Percentiles rank a stretch among this genome's conserved stretches.
These are phyloP conservation scores for Podospora anserina DNA, from an alignment of 495 filamentous ascomycete genomes.

Conservation along the genomic window DNA sequence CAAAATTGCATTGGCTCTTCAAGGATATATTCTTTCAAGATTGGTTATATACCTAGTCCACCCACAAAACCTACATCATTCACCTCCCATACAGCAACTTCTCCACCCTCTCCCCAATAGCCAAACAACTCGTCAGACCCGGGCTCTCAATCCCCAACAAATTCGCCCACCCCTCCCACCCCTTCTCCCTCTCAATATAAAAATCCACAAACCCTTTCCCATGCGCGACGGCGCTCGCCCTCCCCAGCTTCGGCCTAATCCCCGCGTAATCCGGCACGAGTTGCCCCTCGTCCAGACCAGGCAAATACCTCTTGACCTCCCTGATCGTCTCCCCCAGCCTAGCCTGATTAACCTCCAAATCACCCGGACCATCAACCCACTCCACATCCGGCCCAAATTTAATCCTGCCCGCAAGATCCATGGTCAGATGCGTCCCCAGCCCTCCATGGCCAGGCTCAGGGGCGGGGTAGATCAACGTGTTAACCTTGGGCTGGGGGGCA, in stretches of 20 bases:
- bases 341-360: conserved; percentile 47
- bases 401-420: conserved; percentile 81
- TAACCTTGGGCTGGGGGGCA: conserved; percentile 56
- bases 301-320: conserved; percentile 78
- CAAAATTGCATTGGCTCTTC: too few species aligned
- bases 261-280: conserved; percentile 86
- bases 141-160: conserved; percentile 93
- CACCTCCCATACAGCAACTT: conserved; percentile 59
- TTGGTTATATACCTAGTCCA: too few species aligned
- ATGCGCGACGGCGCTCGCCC: conserved; percentile 52
- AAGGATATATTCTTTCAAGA: too few species aligned
- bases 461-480: conserved; percentile 80
- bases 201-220: conserved; percentile 79
- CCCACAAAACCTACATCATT: background rate
- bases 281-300: conserved; percentile 60
- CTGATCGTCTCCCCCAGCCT: conserved; percentile 63
- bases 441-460: conserved; percentile 76
- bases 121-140: conserved; percentile 83
- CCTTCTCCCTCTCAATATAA: conserved; percentile 75
- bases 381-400: conserved; percentile 96
- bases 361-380: conserved; percentile 61
- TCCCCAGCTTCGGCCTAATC: conserved; percentile 80
- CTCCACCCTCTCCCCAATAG: conserved; percentile 82
- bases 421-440: conserved; percentile 87
- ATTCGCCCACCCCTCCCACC: conserved; percentile 84